phyloP scores from a whole-genome alignment of 352 stramenopile species.

The Phytophthora constricta region DNA sequence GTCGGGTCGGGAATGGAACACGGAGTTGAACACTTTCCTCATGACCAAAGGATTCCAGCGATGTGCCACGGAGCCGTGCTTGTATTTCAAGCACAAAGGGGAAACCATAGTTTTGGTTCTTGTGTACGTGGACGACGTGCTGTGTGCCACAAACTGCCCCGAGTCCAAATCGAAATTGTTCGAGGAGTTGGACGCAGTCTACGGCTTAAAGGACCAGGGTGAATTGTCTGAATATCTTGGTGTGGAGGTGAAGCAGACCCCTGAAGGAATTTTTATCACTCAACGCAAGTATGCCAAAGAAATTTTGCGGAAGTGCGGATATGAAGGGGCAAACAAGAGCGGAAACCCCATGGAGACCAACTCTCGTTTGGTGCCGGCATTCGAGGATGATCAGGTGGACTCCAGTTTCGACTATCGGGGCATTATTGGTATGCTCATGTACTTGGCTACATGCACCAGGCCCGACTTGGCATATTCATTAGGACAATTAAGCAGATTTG shows the following conservation, averaged over 20 bases:
- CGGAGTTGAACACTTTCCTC: slow-evolving; percentile 26
- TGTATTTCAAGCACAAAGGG: slow-evolving; percentile 19
- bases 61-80: slow-evolving; percentile 17
- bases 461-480: background rate
- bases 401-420: slow-evolving; percentile 19
- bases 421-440: slow-evolving; percentile 33
- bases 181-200: slow-evolving; percentile 13
- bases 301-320: slow-evolving; percentile 6
- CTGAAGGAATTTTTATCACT: slow-evolving; percentile 5
- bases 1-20: slow-evolving; percentile 28
- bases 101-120: slow-evolving; percentile 21
- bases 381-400: slow-evolving; percentile 3
- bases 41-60: slow-evolving; percentile 11
- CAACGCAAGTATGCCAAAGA: slow-evolving; percentile 17
- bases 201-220: slow-evolving; percentile 38
- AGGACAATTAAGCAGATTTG: slow-evolving; percentile 3
- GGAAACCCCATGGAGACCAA: slow-evolving; percentile 19
- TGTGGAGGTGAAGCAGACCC: slow-evolving; percentile 20
- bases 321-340: slow-evolving; percentile 6
- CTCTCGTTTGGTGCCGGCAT: too few species aligned
- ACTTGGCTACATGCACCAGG: slow-evolving; percentile 29
- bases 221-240: slow-evolving; percentile 14
- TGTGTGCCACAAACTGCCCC: slow-evolving; percentile 30
- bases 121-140: slow-evolving; percentile 34
- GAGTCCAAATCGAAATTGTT: slow-evolving; percentile 26